These are phyloP conservation scores for Rhodotorula sp. DNA, from an alignment of 1,284 basidiomycete species.

Conservation along the genomic window DNA sequence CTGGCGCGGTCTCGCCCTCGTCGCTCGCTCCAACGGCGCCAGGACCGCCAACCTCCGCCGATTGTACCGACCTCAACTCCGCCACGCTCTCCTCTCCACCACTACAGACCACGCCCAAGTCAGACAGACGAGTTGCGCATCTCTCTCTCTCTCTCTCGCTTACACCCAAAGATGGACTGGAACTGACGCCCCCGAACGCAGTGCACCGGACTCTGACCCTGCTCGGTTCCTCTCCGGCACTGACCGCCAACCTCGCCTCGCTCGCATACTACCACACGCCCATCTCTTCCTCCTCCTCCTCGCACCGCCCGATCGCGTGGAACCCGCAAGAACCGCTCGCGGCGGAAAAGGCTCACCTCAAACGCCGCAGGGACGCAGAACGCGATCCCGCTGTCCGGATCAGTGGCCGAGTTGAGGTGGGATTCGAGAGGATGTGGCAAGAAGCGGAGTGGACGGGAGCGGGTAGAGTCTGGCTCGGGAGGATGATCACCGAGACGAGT, in stretches of 20 bases:
- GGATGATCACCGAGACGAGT: background rate
- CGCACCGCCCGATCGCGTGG: constrained; percentile 25
- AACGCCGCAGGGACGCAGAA: constrained; percentile 4
- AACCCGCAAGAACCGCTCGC: constrained; percentile 22
- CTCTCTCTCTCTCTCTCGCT: background rate
- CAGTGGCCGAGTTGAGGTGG: background rate
- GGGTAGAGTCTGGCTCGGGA: background rate
- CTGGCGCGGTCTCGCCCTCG: background rate
- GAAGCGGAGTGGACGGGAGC: constrained; percentile 1
- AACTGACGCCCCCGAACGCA: background rate
- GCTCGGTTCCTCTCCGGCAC: constrained; percentile 3
- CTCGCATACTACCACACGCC: constrained; percentile 30
- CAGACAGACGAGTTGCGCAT: background rate
- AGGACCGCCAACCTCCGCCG: constrained; percentile 4
- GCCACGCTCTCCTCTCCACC: background rate
- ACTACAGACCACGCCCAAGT: background rate
- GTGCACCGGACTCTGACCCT: constrained; percentile 17
- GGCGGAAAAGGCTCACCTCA: constrained; percentile 2
- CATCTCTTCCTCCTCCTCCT: constrained; percentile 1
- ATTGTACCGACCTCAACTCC: constrained; percentile 2
- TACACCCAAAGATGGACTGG: background rate
- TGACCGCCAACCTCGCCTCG: constrained; percentile 11
- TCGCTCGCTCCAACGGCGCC: background rate
- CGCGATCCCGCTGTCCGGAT: background rate
- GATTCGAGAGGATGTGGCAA: background rate